Evolutionary conservation across 1,284 basidiomycete genomes (phyloP).

Genomic region (Puccinia sorghi): DNA sequence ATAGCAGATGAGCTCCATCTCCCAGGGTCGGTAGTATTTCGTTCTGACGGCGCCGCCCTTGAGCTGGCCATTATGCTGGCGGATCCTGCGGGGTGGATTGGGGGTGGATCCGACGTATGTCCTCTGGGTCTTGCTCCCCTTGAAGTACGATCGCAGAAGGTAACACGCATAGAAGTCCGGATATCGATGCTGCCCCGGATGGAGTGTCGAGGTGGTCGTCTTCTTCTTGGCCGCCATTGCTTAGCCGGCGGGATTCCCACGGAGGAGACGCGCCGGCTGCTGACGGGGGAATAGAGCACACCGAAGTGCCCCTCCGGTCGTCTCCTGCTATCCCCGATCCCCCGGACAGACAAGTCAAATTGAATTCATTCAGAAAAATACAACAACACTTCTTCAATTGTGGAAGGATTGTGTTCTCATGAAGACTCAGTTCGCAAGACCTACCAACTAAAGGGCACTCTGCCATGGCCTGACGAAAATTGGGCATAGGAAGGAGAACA

Average conservation of each 20-base stretch:
- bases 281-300: too few species aligned
- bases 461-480: too few species aligned
- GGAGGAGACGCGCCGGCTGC: background rate
- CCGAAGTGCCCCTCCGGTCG: too few species aligned
- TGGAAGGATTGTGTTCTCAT: too few species aligned
- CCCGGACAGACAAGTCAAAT: too few species aligned
- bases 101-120: conserved; percentile 49
- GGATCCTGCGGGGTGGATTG: conserved; percentile 40
- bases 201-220: conserved; percentile 37
- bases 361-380: too few species aligned
- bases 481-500: too few species aligned
- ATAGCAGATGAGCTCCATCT: conserved; percentile 47
- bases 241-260: background rate
- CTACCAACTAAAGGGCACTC: too few species aligned
- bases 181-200: conserved; percentile 40
- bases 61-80: conserved; percentile 47
- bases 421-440: too few species aligned
- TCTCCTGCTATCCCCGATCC: too few species aligned
- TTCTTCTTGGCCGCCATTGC: conserved; percentile 9
- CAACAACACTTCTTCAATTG: too few species aligned
- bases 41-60: conserved; percentile 46
- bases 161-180: conserved; percentile 45
- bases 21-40: conserved; percentile 48
- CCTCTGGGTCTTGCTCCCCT: conserved; percentile 13
- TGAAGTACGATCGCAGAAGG: conserved; percentile 30